A percentile compares a stretch with the other conserved stretches of the same genome.
Evolutionary conservation across 2,329 filamentous ascomycete species (phyloP).

Genomic region (Claviceps spartinae): DNA sequence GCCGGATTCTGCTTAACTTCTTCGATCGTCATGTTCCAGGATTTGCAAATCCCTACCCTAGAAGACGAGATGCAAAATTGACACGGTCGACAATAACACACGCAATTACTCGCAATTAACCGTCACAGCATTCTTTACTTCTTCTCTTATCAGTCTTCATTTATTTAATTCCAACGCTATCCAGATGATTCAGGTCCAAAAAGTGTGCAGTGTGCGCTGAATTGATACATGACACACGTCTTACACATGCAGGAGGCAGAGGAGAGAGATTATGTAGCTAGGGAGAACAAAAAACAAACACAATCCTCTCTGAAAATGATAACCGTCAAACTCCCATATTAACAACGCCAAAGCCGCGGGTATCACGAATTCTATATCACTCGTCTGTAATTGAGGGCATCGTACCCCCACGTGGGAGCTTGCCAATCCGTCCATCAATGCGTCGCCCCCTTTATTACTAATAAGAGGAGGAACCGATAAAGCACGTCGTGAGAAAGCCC

Average conservation of each 20-base stretch:
- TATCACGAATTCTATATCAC: conserved; percentile 11
- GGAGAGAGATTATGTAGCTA: background rate
- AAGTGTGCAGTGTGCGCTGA: too few species aligned
- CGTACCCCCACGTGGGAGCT: background rate
- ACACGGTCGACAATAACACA: too few species aligned
- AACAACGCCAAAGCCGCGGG: conserved; percentile 12
- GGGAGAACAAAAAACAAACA: background rate
- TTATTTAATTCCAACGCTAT: too few species aligned
- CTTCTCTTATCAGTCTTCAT: too few species aligned
- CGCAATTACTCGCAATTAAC: too few species aligned
- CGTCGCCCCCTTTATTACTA: background rate
- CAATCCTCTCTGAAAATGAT: background rate
- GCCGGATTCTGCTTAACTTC: too few species aligned
- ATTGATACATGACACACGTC: too few species aligned
- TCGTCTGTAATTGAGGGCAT: background rate
- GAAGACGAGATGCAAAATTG: too few species aligned
- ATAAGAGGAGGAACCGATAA: background rate
- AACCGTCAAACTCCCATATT: background rate
- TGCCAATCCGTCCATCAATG: background rate
- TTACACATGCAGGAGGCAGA: background rate
- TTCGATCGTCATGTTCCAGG: too few species aligned
- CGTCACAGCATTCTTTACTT: too few species aligned
- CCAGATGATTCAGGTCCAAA: too few species aligned
- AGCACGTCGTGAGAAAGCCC: background rate
- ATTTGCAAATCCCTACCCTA: too few species aligned